These are phyloP conservation scores for Stephania cephalantha DNA, from an alignment of 164 flowering plant species.

Conservation along the genomic window DNA sequence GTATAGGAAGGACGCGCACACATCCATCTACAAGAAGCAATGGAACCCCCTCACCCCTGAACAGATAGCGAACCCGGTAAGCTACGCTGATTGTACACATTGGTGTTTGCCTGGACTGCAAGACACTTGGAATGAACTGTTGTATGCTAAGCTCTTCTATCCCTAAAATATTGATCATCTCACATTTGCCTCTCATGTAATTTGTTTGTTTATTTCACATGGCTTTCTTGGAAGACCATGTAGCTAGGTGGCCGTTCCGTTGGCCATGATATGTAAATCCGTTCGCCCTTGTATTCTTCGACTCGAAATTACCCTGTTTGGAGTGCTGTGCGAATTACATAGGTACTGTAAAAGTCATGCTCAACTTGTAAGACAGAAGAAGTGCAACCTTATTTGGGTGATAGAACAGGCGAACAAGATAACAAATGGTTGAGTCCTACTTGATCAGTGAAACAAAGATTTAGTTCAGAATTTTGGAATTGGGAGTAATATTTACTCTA, in stretches of 20 bases:
- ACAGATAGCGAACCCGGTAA: slow-evolving; percentile 66
- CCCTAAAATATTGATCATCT: slow-evolving; percentile 27
- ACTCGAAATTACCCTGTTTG: too few species aligned
- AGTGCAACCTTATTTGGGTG: too few species aligned
- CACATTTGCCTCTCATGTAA: background rate
- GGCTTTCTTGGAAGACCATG: background rate
- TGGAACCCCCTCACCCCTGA: slow-evolving; percentile 69
- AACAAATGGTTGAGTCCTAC: background rate
- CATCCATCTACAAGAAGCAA: slow-evolving; percentile 86
- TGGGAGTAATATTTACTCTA: too few species aligned
- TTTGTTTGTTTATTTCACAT: background rate
- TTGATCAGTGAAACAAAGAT: too few species aligned
- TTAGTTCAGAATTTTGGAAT: too few species aligned
- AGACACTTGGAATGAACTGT: slow-evolving; percentile 93
- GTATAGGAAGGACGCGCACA: slow-evolving; percentile 83
- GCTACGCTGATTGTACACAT: slow-evolving; percentile 83
- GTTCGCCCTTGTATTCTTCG: too few species aligned
- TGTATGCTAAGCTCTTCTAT: slow-evolving; percentile 70
- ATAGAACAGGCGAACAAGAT: too few species aligned
- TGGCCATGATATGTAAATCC: too few species aligned
- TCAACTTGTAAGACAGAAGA: too few species aligned
- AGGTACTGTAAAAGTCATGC: too few species aligned
- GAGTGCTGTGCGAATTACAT: too few species aligned
- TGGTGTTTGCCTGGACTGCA: slow-evolving; percentile 97
- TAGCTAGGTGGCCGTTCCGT: too few species aligned